Evolutionary conservation across 2,329 filamentous ascomycete species (phyloP), one percentile per base, ranked within the genome.

Genomic region (Xylariaceae sp.): DNA sequence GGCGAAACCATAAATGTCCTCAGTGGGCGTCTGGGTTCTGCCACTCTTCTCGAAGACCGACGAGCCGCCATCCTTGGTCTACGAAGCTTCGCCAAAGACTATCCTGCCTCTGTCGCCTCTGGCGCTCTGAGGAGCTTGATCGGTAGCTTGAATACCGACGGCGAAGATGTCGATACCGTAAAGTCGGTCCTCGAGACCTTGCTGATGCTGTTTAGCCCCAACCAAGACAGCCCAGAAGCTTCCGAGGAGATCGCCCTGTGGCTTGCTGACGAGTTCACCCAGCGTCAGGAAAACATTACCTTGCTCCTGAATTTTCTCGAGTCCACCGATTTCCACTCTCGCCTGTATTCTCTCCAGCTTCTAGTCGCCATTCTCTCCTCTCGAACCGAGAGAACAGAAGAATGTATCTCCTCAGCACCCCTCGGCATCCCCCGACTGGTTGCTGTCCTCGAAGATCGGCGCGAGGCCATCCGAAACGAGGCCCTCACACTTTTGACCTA

Each of bases 211-310:
- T 97, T 97, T 70, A 84, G 73, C 57, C 83, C 84, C 39, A 86
- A 86, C 61, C 77, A 81, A 61, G 75, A 78, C 66, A 95, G 90
- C 77, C 82, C 90, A 31, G 93, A 97, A 79, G 90, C 93, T 48
- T 96, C 93, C 13, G 93, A 97, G 59, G 94, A 99, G 72, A 95
- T 99, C 63, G 88, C 88, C 16, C 77, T 97, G 28, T 99, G 94
- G 91, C 79, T 99, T 53, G 94, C 94, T 48, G 94, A 99, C 72
- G 93, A 97, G 71, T 99, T 99, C 69, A 97, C 94, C 33, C 92
- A 96, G 78, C 86, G 90, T 57, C 92, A 97, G 82, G 93, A 97
- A 73, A 97, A 99, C 70, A 93, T 97, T 56, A 93, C 90, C 2
- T 77, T 94, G 14, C 81, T 99, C 19, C 82, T 99, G 55, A 88